Evolutionary conservation across 1,284 basidiomycete genomes (phyloP), one percentile per base, ranked within the genome.

Genomic region (Porogramme epimiltina): DNA sequence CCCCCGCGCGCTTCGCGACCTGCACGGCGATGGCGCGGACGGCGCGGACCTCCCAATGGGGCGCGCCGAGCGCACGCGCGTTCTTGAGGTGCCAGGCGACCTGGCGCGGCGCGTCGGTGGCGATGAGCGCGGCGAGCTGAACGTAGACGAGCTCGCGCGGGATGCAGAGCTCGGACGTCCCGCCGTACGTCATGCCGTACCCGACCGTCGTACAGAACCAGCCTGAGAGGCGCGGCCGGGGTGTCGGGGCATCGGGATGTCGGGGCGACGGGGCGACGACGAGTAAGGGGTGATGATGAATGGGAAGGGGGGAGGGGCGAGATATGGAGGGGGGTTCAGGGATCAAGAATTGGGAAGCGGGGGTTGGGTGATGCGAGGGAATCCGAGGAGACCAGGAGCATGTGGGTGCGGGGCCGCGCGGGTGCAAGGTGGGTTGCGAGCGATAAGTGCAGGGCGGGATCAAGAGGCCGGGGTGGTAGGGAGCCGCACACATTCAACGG

Each of bases 51-150:
- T 73, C 62, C 38, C 66, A 65, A 19, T 63, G 51, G 19, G 59
- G 66, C 25, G 70, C 70, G 11, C 71, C 70, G 22, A 63, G 63
- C 43, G 66, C 58, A 43, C 66, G 70, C 45, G 57, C 78, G 34
- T 77, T 77, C 28, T 73, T 70, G 10, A 82, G 70, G 61, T 83
- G 80, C 80, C 81, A 83, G n/a, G 62, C 67, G 26, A 79, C 76
- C 58, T 83, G 80, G 42, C 72, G 73, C 2, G 80, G 78, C 40
- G 77, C 77, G 59, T 82, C 80, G 42, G 69, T 70, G 0, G 76
- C 73, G 54, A 82, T 77, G 37, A 80, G 73, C 3, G 78, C 72
- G 26, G 79, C 73, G 19, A 80, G 74, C 40, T 82, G 64, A 16
- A 73, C 69, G 58, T 76, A 82, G 4, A 78, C 76, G 8, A 73